Conservation (phyloP, 108 stramenopile genomes). For the Nitzschia sp. region DNA sequence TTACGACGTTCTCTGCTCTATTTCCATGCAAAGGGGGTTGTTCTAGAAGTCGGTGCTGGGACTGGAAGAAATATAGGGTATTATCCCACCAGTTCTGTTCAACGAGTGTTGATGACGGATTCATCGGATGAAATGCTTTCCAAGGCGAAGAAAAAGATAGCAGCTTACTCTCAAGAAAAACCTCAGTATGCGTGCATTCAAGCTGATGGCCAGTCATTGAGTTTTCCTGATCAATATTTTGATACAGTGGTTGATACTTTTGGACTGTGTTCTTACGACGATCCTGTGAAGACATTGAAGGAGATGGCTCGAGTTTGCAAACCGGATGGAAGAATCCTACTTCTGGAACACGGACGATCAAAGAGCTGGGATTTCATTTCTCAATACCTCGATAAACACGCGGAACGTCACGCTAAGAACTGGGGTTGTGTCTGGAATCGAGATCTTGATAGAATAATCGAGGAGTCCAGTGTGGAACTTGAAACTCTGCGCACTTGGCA, state of each 20-base stretch:
- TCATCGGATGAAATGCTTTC: constrained; percentile 74
- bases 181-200: constrained; percentile 51
- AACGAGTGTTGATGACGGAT: constrained; percentile 76
- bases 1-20: constrained; percentile 66
- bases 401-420: constrained; percentile 78
- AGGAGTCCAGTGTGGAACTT: constrained; percentile 59
- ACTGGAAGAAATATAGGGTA: constrained; percentile 81
- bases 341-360: constrained; percentile 78
- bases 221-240: constrained; percentile 65
- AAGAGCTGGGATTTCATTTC: constrained; percentile 60
- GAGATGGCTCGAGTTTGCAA: constrained; percentile 88
- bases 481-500: constrained; percentile 67
- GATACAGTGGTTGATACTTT: constrained; percentile 94
- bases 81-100: constrained; percentile 59
- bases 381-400: constrained; percentile 72
- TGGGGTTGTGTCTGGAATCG: constrained; percentile 95
- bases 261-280: constrained; percentile 88
- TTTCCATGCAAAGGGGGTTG: constrained; percentile 79
- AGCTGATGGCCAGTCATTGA: constrained; percentile 54
- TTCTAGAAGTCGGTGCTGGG: constrained; percentile 88
- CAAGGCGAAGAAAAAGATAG: constrained; percentile 62
- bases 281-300: constrained; percentile 78
- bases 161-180: constrained; percentile 8
- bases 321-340: constrained; percentile 76
- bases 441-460: constrained; percentile 74